Evolutionary conservation across 2,329 filamentous ascomycete species (phyloP).

Genomic region (Colletotrichum aenigma): DNA sequence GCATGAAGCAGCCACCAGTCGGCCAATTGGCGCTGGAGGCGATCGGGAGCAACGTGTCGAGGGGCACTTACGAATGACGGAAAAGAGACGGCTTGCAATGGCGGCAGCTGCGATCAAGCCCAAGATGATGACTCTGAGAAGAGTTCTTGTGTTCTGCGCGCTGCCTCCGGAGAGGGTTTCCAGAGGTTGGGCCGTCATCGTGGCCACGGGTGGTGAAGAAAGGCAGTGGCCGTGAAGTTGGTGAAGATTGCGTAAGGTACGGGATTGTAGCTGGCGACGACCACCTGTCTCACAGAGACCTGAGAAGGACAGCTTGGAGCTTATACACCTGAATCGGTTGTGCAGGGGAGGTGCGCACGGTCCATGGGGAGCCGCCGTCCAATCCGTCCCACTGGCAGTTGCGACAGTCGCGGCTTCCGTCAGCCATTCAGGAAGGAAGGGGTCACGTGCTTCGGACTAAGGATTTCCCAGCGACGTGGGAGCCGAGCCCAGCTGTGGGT

Average conservation of each 20-base stretch:
- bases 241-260: constrained; percentile 14
- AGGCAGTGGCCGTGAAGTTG: constrained; percentile 14
- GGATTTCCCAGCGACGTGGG: background rate
- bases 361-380: constrained; percentile 7
- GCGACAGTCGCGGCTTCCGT: background rate
- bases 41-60: constrained; percentile 5
- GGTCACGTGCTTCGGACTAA: constrained; percentile 18
- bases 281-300: constrained; percentile 17
- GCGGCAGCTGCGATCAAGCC: constrained; percentile 89
- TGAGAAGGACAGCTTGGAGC: constrained; percentile 51
- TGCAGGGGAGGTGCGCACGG: constrained; percentile 15
- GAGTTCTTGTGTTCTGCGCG: constrained; percentile 80
- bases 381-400: background rate
- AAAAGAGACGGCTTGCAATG: constrained; percentile 93
- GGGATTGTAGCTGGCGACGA: constrained; percentile 14
- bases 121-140: constrained; percentile 90
- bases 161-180: constrained; percentile 75
- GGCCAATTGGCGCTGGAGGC: background rate
- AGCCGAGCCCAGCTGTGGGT: background rate
- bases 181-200: constrained; percentile 49
- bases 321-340: constrained; percentile 27
- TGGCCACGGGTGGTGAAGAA: constrained; percentile 35
- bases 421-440: background rate
- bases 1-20: background rate
- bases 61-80: constrained; percentile 83